Conservation (phyloP, 768 basidiomycete genomes). For the Leccinum sublutescens region DNA sequence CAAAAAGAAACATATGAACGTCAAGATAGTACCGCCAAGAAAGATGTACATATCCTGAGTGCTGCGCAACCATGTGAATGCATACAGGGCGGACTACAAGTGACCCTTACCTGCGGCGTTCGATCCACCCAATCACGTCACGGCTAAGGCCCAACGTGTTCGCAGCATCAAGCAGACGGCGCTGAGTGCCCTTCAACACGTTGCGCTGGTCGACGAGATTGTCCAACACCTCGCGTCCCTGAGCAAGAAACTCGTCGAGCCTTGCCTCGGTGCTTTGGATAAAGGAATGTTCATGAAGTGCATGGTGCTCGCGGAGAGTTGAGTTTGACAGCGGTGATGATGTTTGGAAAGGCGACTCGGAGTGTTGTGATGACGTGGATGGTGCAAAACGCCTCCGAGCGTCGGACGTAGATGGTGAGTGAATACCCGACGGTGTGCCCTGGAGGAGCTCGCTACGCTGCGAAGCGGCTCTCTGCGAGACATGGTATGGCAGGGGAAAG, state of each 20-base stretch:
- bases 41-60: slow-evolving; percentile 97
- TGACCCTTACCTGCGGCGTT: slow-evolving; percentile 72
- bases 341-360: slow-evolving; percentile 84
- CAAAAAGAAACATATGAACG: slow-evolving; percentile 90
- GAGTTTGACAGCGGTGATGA: slow-evolving; percentile 54
- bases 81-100: background rate
- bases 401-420: slow-evolving; percentile 38
- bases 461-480: slow-evolving; percentile 51
- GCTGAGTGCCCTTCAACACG: slow-evolving; percentile 93
- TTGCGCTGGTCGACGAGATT: slow-evolving; percentile 91
- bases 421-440: slow-evolving; percentile 38
- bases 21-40: slow-evolving; percentile 76
- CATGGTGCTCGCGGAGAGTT: slow-evolving; percentile 67
- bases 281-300: slow-evolving; percentile 87
- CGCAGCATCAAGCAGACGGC: slow-evolving; percentile 81
- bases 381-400: slow-evolving; percentile 63
- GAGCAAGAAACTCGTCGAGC: slow-evolving; percentile 88
- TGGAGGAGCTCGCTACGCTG: slow-evolving; percentile 67
- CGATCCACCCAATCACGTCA: slow-evolving; percentile 97
- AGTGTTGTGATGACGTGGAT: slow-evolving; percentile 52
- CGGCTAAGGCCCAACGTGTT: slow-evolving; percentile 93
- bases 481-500: background rate
- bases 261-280: slow-evolving; percentile 77
- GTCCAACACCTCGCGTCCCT: slow-evolving; percentile 88
- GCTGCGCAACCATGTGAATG: slow-evolving; percentile 40